Evolutionary conservation across 148 eudicot genomes (phyloP).

Genomic region (Pouteria glomerata): DNA sequence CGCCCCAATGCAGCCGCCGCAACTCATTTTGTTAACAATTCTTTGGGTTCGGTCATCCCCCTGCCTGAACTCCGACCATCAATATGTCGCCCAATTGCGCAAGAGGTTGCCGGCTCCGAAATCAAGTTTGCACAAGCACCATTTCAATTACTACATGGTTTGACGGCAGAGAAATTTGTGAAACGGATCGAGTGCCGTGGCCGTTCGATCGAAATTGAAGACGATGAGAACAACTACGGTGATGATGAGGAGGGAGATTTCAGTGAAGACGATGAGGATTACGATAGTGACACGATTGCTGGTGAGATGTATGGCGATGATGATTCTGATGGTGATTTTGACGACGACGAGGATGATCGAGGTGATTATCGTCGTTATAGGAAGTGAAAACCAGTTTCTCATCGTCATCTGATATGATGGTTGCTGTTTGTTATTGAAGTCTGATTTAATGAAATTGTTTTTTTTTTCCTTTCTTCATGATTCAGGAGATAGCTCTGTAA

Average conservation of each 20-base stretch:
- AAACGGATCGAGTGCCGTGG: neutral
- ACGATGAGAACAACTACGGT: neutral
- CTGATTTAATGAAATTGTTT: neutral
- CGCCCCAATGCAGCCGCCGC: neutral
- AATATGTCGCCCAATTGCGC: neutral
- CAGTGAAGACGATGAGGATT: neutral
- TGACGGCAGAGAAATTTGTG: neutral
- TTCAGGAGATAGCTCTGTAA: too few relatives aligned
- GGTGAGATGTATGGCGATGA: neutral
- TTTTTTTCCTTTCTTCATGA: too few relatives aligned
- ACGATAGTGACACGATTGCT: neutral
- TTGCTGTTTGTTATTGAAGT: too few relatives aligned
- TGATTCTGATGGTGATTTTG: neutral
- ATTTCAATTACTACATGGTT: neutral
- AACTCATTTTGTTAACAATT: neutral
- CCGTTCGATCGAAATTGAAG: neutral
- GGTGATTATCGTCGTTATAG: neutral
- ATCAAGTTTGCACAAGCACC: neutral
- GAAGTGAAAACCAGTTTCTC: neutral
- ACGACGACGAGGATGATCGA: too few relatives aligned
- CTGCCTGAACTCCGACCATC: neutral
- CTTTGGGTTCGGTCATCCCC: neutral
- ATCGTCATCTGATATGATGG: too few relatives aligned
- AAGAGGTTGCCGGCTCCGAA: neutral
- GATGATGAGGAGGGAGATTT: neutral